A percentile compares a stretch with the other conserved stretches of the same genome.
phyloP scores from a whole-genome alignment of 257 asterid genomes.

The Scutellaria minor region DNA sequence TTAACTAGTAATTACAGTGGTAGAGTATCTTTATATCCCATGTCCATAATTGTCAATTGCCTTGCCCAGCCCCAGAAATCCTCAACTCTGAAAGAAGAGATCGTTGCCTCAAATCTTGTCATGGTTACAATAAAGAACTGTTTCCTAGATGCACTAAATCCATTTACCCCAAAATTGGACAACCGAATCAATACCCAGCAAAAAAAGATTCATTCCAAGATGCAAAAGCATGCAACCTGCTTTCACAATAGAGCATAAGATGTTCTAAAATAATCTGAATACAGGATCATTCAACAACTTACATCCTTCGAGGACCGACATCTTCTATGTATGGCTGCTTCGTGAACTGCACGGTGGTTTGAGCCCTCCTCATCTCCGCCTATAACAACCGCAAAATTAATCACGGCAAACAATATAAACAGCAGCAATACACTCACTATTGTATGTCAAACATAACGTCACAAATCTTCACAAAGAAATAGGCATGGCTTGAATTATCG shows the following conservation, averaged over 20 bases:
- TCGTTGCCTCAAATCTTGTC: background rate
- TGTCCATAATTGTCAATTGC: background rate
- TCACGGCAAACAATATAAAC: background rate
- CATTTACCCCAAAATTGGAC: background rate
- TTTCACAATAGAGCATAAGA: background rate
- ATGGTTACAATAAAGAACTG: too few relatives aligned
- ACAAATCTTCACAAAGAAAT: too few relatives aligned
- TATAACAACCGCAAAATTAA: conserved; percentile 23
- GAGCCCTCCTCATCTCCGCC: conserved; percentile 52
- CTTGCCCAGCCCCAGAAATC: background rate
- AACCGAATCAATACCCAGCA: background rate
- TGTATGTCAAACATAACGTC: too few relatives aligned
- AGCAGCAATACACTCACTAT: too few relatives aligned
- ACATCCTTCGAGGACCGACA: conserved; percentile 90
- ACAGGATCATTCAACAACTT: conserved; percentile 21
- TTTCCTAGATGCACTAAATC: background rate
- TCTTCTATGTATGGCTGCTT: conserved; percentile 82
- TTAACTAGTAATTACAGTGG: too few relatives aligned
- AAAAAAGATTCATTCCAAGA: background rate
- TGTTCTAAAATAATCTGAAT: background rate
- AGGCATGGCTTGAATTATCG: too few relatives aligned
- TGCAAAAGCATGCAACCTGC: conserved; percentile 9
- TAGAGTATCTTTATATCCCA: too few relatives aligned
- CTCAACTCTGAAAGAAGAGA: background rate
- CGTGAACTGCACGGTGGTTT: conserved; percentile 53